phyloP scores from a whole-genome alignment of 371 early-diverging fungal genomes.

The Batrachochytrium dendrobatidis region DNA sequence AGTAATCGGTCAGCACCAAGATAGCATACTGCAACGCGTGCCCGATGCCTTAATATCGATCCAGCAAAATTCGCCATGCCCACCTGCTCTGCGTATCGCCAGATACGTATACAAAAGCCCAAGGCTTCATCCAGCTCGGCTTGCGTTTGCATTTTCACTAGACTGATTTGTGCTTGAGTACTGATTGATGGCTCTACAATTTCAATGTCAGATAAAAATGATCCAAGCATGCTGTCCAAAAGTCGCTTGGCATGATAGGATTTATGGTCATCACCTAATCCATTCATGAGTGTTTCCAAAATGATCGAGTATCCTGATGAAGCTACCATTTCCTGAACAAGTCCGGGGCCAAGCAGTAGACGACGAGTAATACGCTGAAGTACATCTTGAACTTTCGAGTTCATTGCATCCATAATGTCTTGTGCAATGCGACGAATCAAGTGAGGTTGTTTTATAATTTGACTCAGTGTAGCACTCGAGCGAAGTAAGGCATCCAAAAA shows the following conservation, averaged over 20 bases:
- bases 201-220: no score
- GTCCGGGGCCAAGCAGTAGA: background rate
- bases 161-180: background rate
- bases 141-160: no score
- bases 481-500: background rate
- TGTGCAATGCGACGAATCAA: background rate
- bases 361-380: background rate
- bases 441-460: background rate
- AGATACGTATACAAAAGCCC: background rate
- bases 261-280: background rate
- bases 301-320: background rate
- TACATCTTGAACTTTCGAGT: background rate
- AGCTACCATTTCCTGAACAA: background rate
- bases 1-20: background rate
- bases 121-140: background rate
- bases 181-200: no score
- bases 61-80: background rate
- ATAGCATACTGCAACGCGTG: background rate
- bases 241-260: background rate
- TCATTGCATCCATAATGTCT: background rate
- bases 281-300: background rate
- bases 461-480: background rate
- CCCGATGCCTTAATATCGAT: background rate
- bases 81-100: constrained; percentile 1
- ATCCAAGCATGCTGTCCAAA: background rate